Conservation (phyloP, 768 basidiomycete species). For the Tricholoma hemisulphureum region DNA sequence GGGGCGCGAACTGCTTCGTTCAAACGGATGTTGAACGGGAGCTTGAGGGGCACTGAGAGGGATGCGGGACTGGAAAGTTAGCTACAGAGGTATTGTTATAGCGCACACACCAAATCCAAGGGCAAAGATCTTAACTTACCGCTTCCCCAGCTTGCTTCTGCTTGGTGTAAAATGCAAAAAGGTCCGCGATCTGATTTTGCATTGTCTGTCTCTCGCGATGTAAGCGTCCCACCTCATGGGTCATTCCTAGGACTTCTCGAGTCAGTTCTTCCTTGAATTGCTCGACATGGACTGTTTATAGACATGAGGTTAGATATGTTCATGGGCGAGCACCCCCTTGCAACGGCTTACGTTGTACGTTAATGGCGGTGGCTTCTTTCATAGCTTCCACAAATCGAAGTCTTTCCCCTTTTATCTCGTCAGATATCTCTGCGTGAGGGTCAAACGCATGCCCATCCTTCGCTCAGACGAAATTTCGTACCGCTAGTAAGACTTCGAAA, state of each 20-base stretch:
- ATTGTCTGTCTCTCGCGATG: slow-evolving; percentile 63
- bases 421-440: slow-evolving; percentile 58
- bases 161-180: slow-evolving; percentile 71
- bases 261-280: slow-evolving; percentile 82
- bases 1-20: slow-evolving; percentile 12
- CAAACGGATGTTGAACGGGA: background rate
- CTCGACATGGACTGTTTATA: slow-evolving; percentile 69
- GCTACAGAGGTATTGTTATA: background rate
- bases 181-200: slow-evolving; percentile 69
- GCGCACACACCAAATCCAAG: background rate
- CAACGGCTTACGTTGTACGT: slow-evolving; percentile 62
- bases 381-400: slow-evolving; percentile 91
- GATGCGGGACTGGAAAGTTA: too few relatives aligned
- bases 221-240: slow-evolving; percentile 67
- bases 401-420: slow-evolving; percentile 83
- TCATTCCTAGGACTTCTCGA: slow-evolving; percentile 71
- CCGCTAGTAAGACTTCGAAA: slow-evolving; percentile 66
- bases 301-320: background rate
- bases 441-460: background rate
- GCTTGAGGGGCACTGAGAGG: background rate
- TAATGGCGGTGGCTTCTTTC: slow-evolving; percentile 88
- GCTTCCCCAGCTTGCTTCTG: slow-evolving; percentile 42
- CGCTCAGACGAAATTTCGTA: slow-evolving; percentile 19
- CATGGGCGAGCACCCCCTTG: background rate
- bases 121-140: background rate